phyloP scores from a whole-genome alignment of 2,329 filamentous ascomycete species.

The Apiospora sp. region DNA sequence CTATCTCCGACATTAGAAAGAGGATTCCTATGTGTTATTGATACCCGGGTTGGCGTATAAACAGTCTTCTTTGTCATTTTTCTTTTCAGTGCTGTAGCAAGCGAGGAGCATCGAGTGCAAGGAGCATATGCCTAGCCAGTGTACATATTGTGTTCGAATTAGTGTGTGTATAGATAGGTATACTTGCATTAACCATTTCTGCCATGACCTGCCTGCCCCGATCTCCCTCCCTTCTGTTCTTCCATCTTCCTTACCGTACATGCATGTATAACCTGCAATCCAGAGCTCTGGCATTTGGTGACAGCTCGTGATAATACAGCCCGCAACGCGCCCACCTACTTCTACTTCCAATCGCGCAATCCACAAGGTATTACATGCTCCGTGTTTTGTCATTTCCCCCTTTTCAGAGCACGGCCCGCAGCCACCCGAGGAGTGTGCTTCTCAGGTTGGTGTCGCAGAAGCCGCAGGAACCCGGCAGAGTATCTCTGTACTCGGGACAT shows the following conservation, averaged over 20 bases:
- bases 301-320: not conserved
- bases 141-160: constrained; percentile 4
- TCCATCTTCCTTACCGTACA: not conserved
- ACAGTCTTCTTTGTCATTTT: not conserved
- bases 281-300: no score
- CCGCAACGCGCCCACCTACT: not conserved
- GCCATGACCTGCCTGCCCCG: not conserved
- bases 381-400: no score
- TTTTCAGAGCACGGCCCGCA: not conserved
- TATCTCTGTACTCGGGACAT: constrained; percentile 17
- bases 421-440: no score
- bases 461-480: not conserved
- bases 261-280: not conserved
- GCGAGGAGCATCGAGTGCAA: not conserved
- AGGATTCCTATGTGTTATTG: constrained; percentile 11
- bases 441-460: not conserved
- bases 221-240: not conserved
- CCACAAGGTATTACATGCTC: not conserved
- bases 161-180: not conserved
- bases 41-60: constrained; percentile 19
- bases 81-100: not conserved
- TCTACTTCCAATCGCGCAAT: not conserved
- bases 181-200: not conserved
- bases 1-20: constrained; percentile 6
- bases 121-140: not conserved